These are phyloP conservation scores for Pythium rhizo-oryzae DNA, from an alignment of 352 stramenopile species.

Conservation along the genomic window DNA sequence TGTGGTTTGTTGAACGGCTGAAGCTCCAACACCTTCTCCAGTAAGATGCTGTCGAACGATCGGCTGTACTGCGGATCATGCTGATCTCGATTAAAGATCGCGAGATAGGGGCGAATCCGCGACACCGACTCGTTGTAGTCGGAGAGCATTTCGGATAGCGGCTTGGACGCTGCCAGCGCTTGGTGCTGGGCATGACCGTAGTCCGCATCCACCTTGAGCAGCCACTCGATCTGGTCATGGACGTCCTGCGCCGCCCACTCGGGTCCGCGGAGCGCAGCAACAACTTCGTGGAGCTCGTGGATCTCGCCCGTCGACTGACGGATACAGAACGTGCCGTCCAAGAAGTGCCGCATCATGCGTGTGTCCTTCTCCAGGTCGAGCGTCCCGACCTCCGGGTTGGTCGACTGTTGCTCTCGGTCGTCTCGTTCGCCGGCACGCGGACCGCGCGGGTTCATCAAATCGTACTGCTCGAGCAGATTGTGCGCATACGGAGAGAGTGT, in stretches of 20 bases:
- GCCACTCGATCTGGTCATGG: slow-evolving; percentile 8
- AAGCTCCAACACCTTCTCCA: background rate
- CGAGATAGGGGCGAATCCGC: background rate
- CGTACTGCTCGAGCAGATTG: background rate
- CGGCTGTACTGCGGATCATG: background rate
- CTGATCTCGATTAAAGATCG: background rate
- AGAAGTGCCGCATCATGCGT: background rate
- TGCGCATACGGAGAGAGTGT: background rate
- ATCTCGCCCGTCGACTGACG: background rate
- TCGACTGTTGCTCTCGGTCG: background rate
- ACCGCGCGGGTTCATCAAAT: background rate
- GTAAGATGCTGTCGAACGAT: background rate
- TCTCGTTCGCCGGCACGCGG: background rate
- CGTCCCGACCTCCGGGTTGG: background rate
- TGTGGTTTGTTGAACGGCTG: background rate
- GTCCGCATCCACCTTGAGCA: background rate
- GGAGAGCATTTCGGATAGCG: background rate
- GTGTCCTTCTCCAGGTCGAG: background rate
- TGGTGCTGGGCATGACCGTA: too few relatives aligned
- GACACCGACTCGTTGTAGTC: background rate
- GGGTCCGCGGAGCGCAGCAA: background rate
- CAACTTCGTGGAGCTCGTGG: background rate
- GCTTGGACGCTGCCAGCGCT: too few relatives aligned
- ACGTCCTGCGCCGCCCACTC: background rate
- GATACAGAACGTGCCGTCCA: background rate